Evolutionary conservation across 2,329 filamentous ascomycete genomes (phyloP), one percentile per base, ranked within the genome.

Genomic region (Stachybotrys echinatus): DNA sequence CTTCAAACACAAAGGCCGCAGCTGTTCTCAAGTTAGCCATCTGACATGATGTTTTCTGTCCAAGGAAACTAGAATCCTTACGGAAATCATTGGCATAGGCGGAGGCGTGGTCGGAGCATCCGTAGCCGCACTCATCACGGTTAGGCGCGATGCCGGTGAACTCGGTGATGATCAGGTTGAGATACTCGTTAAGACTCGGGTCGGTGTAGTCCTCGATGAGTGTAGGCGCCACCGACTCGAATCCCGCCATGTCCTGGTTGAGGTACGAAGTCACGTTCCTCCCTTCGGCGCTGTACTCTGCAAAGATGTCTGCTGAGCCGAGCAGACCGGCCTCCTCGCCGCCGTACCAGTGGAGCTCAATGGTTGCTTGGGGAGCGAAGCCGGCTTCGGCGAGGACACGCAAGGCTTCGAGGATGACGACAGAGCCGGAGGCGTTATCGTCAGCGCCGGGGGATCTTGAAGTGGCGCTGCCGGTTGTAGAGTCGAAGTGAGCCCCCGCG

Each of bases 281-380:
- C 34, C 62, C 60, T 22, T 60, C 54, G 22, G 61, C 53, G 51
- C 65, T 69, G 63, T 77, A 77, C 46, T 60, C 62, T 46, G 66
- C 58, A 52, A 74, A 75, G 42, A 77, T 57, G 34, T 66, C 71
- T 39, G 64, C 63, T 14, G 73, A 75, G 20, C 75, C 75, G 4
- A 76, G 67, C 7, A 76, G 64, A 14, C 75, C 74, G 10, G 66
- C 72, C 56, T 79, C 75, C 63, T 78, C 75, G 22, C 66, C 76
- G 31, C 62, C 61, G 55, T 79, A 79, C 61, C 73, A 79, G 59
- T 79, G 75, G 57, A 79, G 78, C 61, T 79, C 76, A 50, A 79
- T 65, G 2, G 75, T 76, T 59, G 76, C 70, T 46, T 67, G 64
- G 34, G 72, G 71, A 23, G 61, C 55, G 54, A 66, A 74, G 22